A percentile compares a stretch with the other conserved stretches of the same genome.
Evolutionary conservation across 2,329 filamentous ascomycete genomes (phyloP).

Genomic region (Penicillium olsonii): DNA sequence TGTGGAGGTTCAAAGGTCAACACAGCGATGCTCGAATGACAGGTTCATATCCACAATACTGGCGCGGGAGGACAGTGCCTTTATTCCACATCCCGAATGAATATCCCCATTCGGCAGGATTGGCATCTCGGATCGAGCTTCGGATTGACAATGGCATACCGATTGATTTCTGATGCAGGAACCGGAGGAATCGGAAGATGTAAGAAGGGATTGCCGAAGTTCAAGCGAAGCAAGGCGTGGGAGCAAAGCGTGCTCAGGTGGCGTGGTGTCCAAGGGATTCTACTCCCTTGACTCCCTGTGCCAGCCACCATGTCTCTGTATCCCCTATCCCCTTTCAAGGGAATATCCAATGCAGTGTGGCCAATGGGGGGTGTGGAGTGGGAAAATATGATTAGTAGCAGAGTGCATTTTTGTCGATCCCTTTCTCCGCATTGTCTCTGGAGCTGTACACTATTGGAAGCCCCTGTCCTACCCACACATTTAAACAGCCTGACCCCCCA

Average conservation of each 20-base stretch:
- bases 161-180: too few species aligned
- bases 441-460: neutral
- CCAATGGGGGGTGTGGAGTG: neutral
- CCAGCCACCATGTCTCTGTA: constrained; percentile 6
- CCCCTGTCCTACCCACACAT: constrained; percentile 5
- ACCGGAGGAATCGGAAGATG: neutral
- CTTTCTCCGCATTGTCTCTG: constrained; percentile 3
- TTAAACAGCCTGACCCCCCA: constrained; percentile 1
- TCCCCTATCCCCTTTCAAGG: constrained; percentile 3
- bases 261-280: neutral
- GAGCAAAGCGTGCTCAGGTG: neutral
- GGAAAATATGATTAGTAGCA: neutral
- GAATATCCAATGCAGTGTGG: neutral
- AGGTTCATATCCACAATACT: too few species aligned
- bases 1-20: neutral
- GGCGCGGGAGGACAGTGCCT: too few species aligned
- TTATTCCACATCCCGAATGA: too few species aligned
- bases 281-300: neutral
- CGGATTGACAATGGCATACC: too few species aligned
- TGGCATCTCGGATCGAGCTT: too few species aligned
- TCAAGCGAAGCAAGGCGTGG: neutral
- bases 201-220: neutral
- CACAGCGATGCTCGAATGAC: too few species aligned
- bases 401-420: constrained; percentile 8
- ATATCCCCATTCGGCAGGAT: too few species aligned